Base-by-base conservation (phyloP, 2,329 filamentous ascomycete genomes). In the Sarocladium kiliense region DNA sequence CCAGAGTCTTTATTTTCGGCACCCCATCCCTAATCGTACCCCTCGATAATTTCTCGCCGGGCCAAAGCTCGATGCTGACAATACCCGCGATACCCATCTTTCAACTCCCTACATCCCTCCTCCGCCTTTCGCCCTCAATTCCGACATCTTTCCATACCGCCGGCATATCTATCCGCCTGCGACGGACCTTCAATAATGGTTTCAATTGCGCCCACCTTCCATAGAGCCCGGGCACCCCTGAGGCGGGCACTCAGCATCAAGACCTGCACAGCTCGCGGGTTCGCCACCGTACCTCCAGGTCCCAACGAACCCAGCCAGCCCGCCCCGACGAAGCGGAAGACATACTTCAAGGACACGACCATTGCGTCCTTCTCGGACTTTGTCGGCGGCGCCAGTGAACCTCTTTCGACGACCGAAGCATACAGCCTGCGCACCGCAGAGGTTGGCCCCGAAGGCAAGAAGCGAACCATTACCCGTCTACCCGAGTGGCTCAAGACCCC, bases 401-500 rank as follows among this genome's bases (percentile, higher is more conserved):
- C 78, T 3, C 67, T 85, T 4, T 62, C 79, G 1, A 63, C 74
- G 6, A 68, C 73, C 60, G 83, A 86, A 54, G 81, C 82, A 5
- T 84, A 84, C 67, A 75, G 78, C 55, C 74, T 86, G 41, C 77
- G 78, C 61, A 87, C 84, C 37, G 84, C 81, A 61, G 77, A 85
- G 66, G 84, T 87, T 63, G 84, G 84, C 36, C 84, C 84, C 19
- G 77, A 77, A 26, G 82, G 82, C 58, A 81, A 78, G 68, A 82
- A 84, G 68, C 77, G 76, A 61, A 85, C 82, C 62, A 82, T 87
- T 63, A 87, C 84, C 14, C 85, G 94, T 49, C 77, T 99, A 50
- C 94, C 94, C 19, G 82, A 87, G 62, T 99, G 94, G 94, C 83
- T 99, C 60, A 97, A 97, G 79, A 99, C 93, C 21, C 89, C 91